Evolutionary conservation across 768 basidiomycete genomes (phyloP).

Genomic region (Mycena rebaudengoi): DNA sequence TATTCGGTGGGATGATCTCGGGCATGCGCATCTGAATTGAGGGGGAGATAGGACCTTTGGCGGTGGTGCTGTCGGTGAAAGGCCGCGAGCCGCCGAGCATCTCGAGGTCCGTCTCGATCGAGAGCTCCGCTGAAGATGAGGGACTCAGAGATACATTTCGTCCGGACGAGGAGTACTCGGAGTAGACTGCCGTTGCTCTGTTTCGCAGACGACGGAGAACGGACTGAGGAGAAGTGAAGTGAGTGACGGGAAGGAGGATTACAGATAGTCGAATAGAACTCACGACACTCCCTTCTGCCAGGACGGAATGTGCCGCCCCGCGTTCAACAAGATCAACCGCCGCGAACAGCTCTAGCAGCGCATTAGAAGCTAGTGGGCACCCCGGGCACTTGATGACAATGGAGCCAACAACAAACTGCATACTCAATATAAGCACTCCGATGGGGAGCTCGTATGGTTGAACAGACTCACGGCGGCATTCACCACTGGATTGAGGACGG

Average conservation of each 20-base stretch:
- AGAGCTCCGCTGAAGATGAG: neutral
- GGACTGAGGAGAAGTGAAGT: neutral
- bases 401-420: constrained; percentile 48
- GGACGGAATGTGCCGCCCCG: constrained; percentile 34
- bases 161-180: too few relatives aligned
- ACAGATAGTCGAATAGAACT: neutral
- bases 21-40: neutral
- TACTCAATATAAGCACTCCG: neutral
- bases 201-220: constrained; percentile 10
- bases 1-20: neutral
- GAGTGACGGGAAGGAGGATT: too few relatives aligned
- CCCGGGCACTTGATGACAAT: constrained; percentile 49
- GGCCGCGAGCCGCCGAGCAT: neutral
- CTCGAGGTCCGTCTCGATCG: constrained; percentile 1
- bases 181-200: neutral
- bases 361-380: constrained; percentile 50
- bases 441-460: neutral
- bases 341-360: constrained; percentile 50
- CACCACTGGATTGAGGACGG: neutral
- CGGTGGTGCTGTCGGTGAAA: neutral
- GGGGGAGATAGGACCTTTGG: too few relatives aligned
- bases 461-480: constrained; percentile 9
- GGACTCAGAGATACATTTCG: neutral
- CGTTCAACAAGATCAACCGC: constrained; percentile 52
- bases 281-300: constrained; percentile 15